Evolutionary conservation across 1,139 yeast genomes (phyloP).

Genomic region (Sugiyamaella xylanicola): DNA sequence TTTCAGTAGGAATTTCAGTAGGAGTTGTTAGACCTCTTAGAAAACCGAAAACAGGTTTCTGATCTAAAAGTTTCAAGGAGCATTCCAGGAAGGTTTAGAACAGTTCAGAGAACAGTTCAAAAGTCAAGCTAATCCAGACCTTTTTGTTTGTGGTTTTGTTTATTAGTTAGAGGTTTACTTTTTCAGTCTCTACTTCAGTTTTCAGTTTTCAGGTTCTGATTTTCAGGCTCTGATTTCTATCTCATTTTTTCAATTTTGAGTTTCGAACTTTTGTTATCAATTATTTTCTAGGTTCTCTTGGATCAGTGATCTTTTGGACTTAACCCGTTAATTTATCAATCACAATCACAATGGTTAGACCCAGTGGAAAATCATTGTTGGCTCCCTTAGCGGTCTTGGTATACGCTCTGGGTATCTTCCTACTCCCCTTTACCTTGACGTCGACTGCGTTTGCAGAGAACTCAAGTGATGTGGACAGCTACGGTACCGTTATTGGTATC

Average conservation of each 20-base stretch:
- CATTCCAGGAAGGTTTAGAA: no score
- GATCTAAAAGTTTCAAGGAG: no score
- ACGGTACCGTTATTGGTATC: conserved; percentile 75
- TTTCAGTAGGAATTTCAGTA: no score
- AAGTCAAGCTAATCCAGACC: no score
- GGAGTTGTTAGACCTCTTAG: no score
- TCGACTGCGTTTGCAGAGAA: conserved; percentile 51
- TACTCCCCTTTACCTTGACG: conserved; percentile 58
- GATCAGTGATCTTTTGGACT: not conserved
- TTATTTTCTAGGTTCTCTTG: not conserved
- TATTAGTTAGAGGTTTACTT: no score
- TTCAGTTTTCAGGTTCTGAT: no score
- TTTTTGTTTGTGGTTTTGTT: no score
- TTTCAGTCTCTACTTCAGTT: no score
- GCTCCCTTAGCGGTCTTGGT: conserved; percentile 56
- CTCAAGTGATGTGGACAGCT: conserved; percentile 51
- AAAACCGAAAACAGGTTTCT: no score
- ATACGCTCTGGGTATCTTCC: conserved; percentile 59
- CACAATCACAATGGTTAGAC: conserved; percentile 8
- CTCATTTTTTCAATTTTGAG: not conserved
- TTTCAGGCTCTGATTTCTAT: no score
- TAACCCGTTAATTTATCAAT: not conserved
- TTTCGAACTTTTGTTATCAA: not conserved
- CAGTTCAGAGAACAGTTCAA: no score
- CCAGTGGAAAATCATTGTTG: conserved; percentile 28